These are phyloP conservation scores for Lepidium aucheri DNA, from an alignment of 345 rosid species.

Conservation along the genomic window DNA sequence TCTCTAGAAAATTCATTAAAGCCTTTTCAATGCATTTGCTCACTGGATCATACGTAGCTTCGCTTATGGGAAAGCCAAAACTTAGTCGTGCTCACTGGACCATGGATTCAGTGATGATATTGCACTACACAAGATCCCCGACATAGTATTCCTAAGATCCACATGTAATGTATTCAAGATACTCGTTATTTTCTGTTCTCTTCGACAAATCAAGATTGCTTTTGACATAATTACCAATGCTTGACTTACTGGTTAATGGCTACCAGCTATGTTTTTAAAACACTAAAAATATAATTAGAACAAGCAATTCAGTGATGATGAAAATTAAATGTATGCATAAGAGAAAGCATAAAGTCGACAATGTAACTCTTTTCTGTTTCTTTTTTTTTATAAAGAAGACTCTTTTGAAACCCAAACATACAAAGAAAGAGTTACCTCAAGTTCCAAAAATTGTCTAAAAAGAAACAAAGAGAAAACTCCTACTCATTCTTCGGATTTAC, in stretches of 20 bases:
- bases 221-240: not conserved
- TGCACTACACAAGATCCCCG: slow-evolving; percentile 28
- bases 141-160: not conserved
- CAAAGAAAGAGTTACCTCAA: slow-evolving; percentile 21
- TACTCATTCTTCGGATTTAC: slow-evolving; percentile 36
- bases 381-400: not conserved
- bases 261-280: not conserved
- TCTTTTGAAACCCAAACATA: slow-evolving; percentile 25
- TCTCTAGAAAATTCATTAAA: too few species aligned
- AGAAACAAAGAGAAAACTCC: slow-evolving; percentile 11
- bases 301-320: slow-evolving; percentile 31
- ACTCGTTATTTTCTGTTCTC: not conserved
- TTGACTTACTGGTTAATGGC: too few species aligned
- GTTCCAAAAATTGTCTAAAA: slow-evolving; percentile 45
- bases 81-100: not conserved
- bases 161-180: not conserved
- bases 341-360: slow-evolving; percentile 32
- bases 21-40: not conserved
- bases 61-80: too few species aligned
- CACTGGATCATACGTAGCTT: too few species aligned
- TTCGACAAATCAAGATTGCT: not conserved
- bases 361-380: not conserved
- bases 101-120: slow-evolving; percentile 20
- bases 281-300: not conserved
- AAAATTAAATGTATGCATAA: slow-evolving; percentile 52